Evolutionary conservation across 2,329 filamentous ascomycete species (phyloP).

Genomic region (Aspergillus fructus): DNA sequence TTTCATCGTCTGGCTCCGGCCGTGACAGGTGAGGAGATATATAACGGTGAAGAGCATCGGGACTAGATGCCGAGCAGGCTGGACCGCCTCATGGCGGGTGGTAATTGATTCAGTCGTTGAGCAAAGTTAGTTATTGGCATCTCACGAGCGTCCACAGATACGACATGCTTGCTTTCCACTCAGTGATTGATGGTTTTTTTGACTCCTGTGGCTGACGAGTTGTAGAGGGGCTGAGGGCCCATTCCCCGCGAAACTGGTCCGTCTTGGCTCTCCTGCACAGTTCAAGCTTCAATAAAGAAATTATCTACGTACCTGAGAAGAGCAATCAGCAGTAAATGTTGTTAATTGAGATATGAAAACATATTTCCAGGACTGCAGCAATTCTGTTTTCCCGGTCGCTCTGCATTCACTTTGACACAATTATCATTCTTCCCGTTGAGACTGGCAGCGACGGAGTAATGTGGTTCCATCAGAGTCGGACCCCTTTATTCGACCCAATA

Average conservation of each 20-base stretch:
- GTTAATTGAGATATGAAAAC: too few relatives aligned
- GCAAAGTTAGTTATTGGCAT: too few relatives aligned
- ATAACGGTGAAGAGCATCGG: not conserved
- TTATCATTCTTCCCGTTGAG: not conserved
- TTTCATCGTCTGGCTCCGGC: too few relatives aligned
- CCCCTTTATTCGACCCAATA: not conserved
- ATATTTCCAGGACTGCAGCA: not conserved
- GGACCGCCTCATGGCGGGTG: not conserved
- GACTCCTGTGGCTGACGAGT: not conserved
- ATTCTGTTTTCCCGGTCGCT: not conserved
- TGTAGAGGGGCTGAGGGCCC: not conserved
- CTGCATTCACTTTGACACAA: not conserved
- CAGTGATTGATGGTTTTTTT: too few relatives aligned
- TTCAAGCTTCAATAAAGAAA: not conserved
- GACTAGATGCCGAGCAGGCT: not conserved
- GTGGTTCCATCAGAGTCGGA: not conserved
- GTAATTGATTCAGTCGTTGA: not conserved
- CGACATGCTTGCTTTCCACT: too few relatives aligned
- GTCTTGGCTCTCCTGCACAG: not conserved
- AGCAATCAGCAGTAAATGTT: too few relatives aligned
- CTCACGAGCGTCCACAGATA: too few relatives aligned
- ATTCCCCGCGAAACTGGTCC: not conserved
- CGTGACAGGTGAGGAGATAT: not conserved
- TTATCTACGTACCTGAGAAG: too few relatives aligned
- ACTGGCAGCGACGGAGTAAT: not conserved